Base-by-base conservation (phyloP, 2,329 filamentous ascomycete species). In the Cladophialophora carrionii region DNA sequence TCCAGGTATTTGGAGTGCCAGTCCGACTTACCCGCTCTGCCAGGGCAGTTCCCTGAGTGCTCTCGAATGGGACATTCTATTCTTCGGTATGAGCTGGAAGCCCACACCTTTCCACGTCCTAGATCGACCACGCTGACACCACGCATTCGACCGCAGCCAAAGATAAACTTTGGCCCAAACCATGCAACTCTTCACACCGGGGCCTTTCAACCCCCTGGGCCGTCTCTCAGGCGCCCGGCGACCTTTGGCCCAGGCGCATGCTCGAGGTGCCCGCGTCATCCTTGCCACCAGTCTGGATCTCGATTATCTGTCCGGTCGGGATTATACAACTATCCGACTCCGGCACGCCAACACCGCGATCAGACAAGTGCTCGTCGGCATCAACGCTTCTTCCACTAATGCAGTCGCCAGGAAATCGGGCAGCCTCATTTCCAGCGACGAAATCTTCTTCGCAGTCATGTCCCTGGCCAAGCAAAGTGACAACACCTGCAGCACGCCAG, bases 381-480 rank as follows among this genome's bases (percentile, higher is more conserved):
- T 54, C 24, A 54, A 20, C 29, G 52, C 24, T 1, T 20, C 22
- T 26, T 29, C 52, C 52, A 34, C 24, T 12, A 34, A 10, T 17
- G 29, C 29, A 34, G 14, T 43, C 5, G 8, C 37, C 17, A 1
- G 17, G 6, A 2, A 43, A n/a, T 17, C 6, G 37, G 37, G 6
- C 3, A 43, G 37, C 3, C 37, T 8, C 37, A n/a, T 32, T 14
- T 32, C 24, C 29, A 17, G n/a, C 5, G 52, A 54, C 29, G 52
- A 54, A 12, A 1, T 54, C 5, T n/a, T 54, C 26, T 54, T 54
- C 52, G 52, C 52, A 8, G 52, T 54, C 52, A 54, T 54, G 52
- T 29, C 52, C 3, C 29, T 54, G 0, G 52, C 52, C 12, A 54
- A 54, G n/a, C 24, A 29, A 8, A 54, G 52, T 26, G 4, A 20